A percentile compares a stretch with the other conserved stretches of the same genome.
Conservation (phyloP, 192 early-diverging fungal genomes). For the Pilaira anomala region DNA sequence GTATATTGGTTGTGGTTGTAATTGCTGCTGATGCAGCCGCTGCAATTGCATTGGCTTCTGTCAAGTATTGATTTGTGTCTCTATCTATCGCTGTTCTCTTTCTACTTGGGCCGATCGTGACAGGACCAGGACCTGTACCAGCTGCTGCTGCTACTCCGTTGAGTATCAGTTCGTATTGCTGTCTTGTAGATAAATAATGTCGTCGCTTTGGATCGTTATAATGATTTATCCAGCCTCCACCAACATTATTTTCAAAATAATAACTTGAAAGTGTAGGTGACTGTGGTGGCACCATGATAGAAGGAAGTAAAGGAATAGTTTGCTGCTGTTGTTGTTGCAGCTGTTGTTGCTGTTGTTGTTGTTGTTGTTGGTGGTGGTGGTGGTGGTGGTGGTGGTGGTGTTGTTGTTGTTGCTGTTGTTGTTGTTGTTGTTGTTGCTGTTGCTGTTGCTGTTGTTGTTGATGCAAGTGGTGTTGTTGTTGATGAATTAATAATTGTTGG, state of each 20-base stretch:
- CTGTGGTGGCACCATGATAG: conserved; percentile 55
- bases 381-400: conserved; percentile 42
- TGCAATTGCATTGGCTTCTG: not conserved
- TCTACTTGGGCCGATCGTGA: too few relatives aligned
- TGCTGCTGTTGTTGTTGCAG: conserved; percentile 42
- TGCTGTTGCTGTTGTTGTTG: conserved; percentile 12
- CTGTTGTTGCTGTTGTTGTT: conserved; percentile 42
- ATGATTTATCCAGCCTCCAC: conserved; percentile 42
- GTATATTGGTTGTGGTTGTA: not conserved
- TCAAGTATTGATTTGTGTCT: too few relatives aligned
- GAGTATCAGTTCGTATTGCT: conserved; percentile 13
- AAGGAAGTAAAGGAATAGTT: conserved; percentile 35
- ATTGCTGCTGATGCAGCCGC: conserved; percentile 14
- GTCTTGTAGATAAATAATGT: conserved; percentile 19
- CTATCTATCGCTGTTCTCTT: too few relatives aligned
- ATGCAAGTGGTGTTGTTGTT: too few relatives aligned
- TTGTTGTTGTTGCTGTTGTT: conserved; percentile 46
- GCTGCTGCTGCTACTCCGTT: not conserved
- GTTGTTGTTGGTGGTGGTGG: conserved; percentile 42
- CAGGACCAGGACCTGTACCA: too few relatives aligned
- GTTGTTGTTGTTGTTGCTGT: conserved; percentile 24
- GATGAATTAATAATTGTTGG: conserved; percentile 9
- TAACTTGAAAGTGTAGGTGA: conserved; percentile 50
- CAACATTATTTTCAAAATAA: conserved; percentile 46
- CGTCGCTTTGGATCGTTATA: conserved; percentile 30